Percentiles rank a stretch among this genome's conserved stretches.
Conservation (phyloP, 2,329 filamentous ascomycete genomes). For the Fusarium anthophilum region DNA sequence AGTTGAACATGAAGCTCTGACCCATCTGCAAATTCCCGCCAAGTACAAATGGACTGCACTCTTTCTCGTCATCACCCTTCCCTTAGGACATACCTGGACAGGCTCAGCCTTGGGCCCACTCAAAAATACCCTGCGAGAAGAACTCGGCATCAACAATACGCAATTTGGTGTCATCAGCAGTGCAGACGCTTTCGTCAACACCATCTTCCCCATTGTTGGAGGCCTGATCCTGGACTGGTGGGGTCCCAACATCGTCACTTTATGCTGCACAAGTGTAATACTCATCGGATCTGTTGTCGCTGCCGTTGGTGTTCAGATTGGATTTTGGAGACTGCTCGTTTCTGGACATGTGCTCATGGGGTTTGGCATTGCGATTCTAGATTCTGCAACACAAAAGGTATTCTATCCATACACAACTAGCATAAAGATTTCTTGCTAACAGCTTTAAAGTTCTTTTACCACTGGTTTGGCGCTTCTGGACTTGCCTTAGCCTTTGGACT, state of each 20-base stretch:
- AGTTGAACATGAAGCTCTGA: not conserved
- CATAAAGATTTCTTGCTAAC: fast-evolving
- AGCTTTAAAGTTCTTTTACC: not conserved
- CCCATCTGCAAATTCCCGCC: not conserved
- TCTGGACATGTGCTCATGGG: not conserved
- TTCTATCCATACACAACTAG: fast-evolving
- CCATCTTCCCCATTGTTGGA: not conserved
- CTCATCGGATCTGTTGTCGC: not conserved
- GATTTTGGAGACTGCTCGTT: not conserved
- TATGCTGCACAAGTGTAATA: not conserved
- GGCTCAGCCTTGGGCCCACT: not conserved
- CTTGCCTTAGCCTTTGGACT: not conserved
- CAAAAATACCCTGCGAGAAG: not conserved
- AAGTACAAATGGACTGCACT: not conserved
- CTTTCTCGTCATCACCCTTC: not conserved
- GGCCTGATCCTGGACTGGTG: not conserved
- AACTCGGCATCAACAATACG: not conserved
- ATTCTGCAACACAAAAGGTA: not conserved
- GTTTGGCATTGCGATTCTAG: not conserved
- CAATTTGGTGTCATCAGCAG: not conserved
- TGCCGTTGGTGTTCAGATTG: not conserved
- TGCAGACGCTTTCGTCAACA: not conserved
- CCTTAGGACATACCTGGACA: not conserved
- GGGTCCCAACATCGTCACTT: not conserved
- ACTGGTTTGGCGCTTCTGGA: not conserved